Base-by-base conservation (phyloP, 192 early-diverging fungal genomes). In the Coemansia sp. region DNA sequence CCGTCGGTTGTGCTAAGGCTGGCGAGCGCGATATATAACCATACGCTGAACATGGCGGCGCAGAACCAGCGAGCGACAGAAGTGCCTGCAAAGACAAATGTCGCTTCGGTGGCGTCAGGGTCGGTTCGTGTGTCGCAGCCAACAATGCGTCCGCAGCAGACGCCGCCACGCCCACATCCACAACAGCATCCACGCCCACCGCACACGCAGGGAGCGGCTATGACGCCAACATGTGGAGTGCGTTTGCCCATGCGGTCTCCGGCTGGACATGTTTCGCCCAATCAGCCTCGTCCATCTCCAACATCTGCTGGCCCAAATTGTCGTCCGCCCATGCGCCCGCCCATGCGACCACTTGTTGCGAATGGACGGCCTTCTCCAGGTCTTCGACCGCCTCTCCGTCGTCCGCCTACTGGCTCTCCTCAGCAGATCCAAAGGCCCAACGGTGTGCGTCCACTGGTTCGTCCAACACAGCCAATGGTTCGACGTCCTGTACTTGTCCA, bases 21-120 rank as follows among this genome's bases (percentile, higher is more conserved):
- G 34, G 77, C 77, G 4, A 74, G 77, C 38, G 77, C 71, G n/a
- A 80, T 80, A 12, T 80, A 80, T 58, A 80, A 69, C 62, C 77
- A 80, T 42, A 80, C 72, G 34, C 65, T 80, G 44, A 78, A 73
- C 14, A 54, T 72, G 28, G 70, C 66, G 1, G n/a, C 67, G 20
- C 62, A 53, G 31, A 63, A 66, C 5, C 73, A 75, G 59, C 53
- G 46, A 17, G 63, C 69, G 57, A 57, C 54, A 5, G 67, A 75
- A 34, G 38, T 11, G 31, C 36, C n/a, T 14, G 4, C 1, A 22
- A 19, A 19, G 54, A 9, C 54, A 0, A 2, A 65, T 0, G 55
- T 65, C 40, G 12, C 47, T 8, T n/a, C 60, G 0, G 46, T 42
- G 2, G 36, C 61, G 1, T 15, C 58, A 4, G 6, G 46, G 9